Evolutionary conservation across 805 yeast species (phyloP), one percentile per base, ranked within the genome.

Genomic region (Starmera amethionina): DNA sequence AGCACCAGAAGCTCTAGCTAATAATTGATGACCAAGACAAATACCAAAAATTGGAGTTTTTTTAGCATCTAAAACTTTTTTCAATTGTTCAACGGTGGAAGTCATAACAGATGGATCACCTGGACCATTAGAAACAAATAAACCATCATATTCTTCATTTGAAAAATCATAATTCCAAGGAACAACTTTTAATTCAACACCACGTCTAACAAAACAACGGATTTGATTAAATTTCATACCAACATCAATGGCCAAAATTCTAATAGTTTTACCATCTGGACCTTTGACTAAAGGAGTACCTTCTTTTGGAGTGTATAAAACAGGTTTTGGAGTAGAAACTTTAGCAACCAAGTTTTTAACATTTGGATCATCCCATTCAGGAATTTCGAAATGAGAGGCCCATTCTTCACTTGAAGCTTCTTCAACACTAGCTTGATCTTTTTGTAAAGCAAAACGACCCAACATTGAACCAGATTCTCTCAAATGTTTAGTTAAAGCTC

Each of bases 191-290:
- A 93, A 72, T 67, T 94, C 97, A 39, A 93, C 96, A 62, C 99
- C 98, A 58, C 98, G 82, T 60, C 79, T 77, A 43, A 93, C 87
- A 49, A 93, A 90, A 64, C 98, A 93, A 64, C 99, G 82, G 58
- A 93, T 86, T 70, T 93, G 99, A 67, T 93, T 93, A 70, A 72
- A 90, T 67, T 93, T 93, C 86, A 93, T 85, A 74, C 99, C 99
- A 42, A 89, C 96, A 65, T 93, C 99, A 47, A 93, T 71, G 18
- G 96, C 96, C 32, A 93, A 64, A 48, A 93, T 83, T 63, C 93
- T 79, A 49, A 90, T 63, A 35, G 79, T 68, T 56, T 82, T 79
- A 39, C 96, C 96, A 59, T 81, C 66, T 51, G 79, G 73, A 50
- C 85, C 78, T 55, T 68, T 73, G 52, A 73, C 68, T 22, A 22